Evolutionary conservation across 805 yeast genomes (phyloP).

Genomic region (Schwanniomyces vanrijiae): DNA sequence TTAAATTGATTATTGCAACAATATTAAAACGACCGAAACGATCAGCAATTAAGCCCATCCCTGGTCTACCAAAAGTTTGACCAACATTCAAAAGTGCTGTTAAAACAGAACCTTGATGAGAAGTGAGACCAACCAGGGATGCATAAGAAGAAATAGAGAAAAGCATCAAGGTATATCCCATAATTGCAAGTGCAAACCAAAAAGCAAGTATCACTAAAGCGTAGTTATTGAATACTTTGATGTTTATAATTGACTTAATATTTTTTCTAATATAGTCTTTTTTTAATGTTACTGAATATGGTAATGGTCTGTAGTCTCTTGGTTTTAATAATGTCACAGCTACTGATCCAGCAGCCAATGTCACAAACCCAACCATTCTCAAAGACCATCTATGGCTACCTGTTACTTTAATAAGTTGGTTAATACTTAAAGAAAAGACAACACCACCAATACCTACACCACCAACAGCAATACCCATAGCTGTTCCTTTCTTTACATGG

Average conservation of each 20-base stretch:
- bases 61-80: constrained; percentile 51
- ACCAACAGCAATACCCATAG: constrained; percentile 46
- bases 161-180: constrained; percentile 37
- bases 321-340: constrained; percentile 47
- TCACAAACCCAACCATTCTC: constrained; percentile 36
- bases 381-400: constrained; percentile 48
- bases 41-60: constrained; percentile 49
- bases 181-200: constrained; percentile 38
- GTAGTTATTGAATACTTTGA: constrained; percentile 21
- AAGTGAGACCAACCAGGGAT: constrained; percentile 43
- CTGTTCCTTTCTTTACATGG: constrained; percentile 41
- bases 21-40: constrained; percentile 46
- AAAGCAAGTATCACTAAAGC: constrained; percentile 23
- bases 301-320: constrained; percentile 33
- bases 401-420: constrained; percentile 36
- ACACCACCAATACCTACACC: constrained; percentile 59
- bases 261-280: constrained; percentile 17
- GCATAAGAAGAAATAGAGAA: constrained; percentile 42
- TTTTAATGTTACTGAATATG: constrained; percentile 21
- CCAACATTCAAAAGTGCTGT: constrained; percentile 40
- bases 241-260: constrained; percentile 36
- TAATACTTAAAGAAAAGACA: constrained; percentile 43
- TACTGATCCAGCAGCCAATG: constrained; percentile 29
- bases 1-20: constrained; percentile 17
- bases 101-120: constrained; percentile 29